A percentile compares a stretch with the other conserved stretches of the same genome.
Conservation (phyloP, 2,329 filamentous ascomycete species). For the Aspergillus sp. region DNA sequence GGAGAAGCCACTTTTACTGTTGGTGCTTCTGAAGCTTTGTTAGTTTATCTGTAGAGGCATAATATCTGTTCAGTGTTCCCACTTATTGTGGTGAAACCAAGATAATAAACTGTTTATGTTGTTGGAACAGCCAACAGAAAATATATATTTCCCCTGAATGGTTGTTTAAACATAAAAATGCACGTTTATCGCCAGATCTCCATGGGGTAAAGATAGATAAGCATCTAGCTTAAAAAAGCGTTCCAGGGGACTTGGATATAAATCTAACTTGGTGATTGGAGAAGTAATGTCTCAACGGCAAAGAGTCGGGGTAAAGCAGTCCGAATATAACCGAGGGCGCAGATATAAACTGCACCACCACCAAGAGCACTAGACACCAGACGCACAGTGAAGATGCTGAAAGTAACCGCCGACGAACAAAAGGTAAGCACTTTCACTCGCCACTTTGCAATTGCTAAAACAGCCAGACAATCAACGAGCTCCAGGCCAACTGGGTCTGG, state of each 20-base stretch:
- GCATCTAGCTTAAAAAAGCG: no score
- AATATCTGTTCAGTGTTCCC: no score
- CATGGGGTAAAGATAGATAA: no score
- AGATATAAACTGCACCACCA: neutral
- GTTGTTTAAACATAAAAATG: no score
- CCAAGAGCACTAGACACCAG: neutral
- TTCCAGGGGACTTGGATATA: no score
- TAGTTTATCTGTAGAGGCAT: constrained; percentile 44
- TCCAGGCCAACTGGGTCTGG: constrained; percentile 18
- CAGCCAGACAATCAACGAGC: constrained; percentile 12
- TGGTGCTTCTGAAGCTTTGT: constrained; percentile 49
- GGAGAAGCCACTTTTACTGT: constrained; percentile 43
- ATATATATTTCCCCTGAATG: no score
- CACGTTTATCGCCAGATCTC: no score
- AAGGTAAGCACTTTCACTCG: neutral
- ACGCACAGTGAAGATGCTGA: neutral
- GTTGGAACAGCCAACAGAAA: no score
- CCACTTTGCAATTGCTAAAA: neutral
- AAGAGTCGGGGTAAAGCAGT: neutral
- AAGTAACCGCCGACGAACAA: constrained; percentile 6
- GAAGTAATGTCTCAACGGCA: neutral
- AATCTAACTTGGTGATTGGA: no score
- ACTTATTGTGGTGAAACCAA: neutral
- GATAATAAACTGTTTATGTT: no score
- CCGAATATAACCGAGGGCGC: neutral